A percentile compares a stretch with the other conserved stretches of the same genome.
Evolutionary conservation across 352 stramenopile genomes (phyloP).

Genomic region (Pythium scleroteichum): DNA sequence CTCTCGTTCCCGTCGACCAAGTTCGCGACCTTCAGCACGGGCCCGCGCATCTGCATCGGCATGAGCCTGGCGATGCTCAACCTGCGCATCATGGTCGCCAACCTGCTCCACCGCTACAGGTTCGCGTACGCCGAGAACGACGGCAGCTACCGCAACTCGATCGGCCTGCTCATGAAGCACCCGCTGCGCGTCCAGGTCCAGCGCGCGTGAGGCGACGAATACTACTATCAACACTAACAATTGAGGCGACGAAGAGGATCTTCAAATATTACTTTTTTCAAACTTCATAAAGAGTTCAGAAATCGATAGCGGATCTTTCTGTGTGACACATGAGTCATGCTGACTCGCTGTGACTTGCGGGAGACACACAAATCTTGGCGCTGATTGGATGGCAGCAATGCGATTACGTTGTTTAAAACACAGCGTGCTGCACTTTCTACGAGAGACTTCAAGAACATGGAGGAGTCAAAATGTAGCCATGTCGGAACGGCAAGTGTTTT

Average conservation of each 20-base stretch:
- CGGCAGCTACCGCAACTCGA: neutral
- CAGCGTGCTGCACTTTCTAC: neutral
- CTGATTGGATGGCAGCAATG: slow-evolving; percentile 1
- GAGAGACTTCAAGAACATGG: neutral
- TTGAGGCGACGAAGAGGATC: no score
- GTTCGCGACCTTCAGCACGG: slow-evolving; percentile 3
- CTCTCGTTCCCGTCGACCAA: neutral
- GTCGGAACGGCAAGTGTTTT: neutral
- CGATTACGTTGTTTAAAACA: neutral
- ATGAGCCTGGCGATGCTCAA: neutral
- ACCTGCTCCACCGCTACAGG: neutral
- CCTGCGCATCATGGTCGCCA: neutral
- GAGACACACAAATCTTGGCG: neutral
- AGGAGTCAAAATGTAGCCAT: neutral
- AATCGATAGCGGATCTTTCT: no score
- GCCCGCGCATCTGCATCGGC: slow-evolving; percentile 8
- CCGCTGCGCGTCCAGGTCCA: neutral
- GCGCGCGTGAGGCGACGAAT: neutral
- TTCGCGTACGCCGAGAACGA: neutral
- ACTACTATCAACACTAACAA: no score
- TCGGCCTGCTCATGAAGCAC: neutral
- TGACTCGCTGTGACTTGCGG: no score
- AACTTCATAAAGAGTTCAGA: no score
- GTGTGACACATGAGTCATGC: no score
- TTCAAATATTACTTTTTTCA: no score